Conservation (phyloP, 2,329 filamentous ascomycete species). For the Paecilomyces sp. region DNA sequence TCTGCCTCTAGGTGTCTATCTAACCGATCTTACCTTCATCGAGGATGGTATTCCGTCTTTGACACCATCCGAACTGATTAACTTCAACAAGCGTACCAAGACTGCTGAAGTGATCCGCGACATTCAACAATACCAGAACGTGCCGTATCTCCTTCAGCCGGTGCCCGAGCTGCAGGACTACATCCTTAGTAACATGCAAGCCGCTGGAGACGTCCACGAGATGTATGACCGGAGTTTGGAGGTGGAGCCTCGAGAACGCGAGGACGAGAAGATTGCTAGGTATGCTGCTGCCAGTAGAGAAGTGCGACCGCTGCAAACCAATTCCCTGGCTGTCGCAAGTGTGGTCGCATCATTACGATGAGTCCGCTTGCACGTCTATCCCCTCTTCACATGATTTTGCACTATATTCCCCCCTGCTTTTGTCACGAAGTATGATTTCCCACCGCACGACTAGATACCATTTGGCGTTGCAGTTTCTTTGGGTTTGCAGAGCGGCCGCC, state of each 20-base stretch:
- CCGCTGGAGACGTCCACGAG: slow-evolving; percentile 91
- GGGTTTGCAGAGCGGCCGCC: not conserved
- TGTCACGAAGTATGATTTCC: not conserved
- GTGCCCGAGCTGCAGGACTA: slow-evolving; percentile 94
- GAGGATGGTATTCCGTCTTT: slow-evolving; percentile 96
- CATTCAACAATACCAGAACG: slow-evolving; percentile 97
- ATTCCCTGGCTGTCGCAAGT: slow-evolving; percentile 21
- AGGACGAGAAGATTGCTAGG: slow-evolving; percentile 99
- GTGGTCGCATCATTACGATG: slow-evolving; percentile 25
- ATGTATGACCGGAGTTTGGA: slow-evolving; percentile 98
- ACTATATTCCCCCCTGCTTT: slow-evolving; percentile 6
- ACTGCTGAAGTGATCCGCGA: slow-evolving; percentile 97
- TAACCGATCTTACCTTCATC: slow-evolving; percentile 96
- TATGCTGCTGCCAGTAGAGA: slow-evolving; percentile 44
- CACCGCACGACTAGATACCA: not conserved
- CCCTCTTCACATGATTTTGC: slow-evolving; percentile 6
- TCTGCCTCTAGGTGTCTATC: slow-evolving; percentile 65
- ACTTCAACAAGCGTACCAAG: slow-evolving; percentile 97
- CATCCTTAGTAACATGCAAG: slow-evolving; percentile 92
- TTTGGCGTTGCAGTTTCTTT: not conserved
- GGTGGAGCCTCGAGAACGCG: slow-evolving; percentile 88
- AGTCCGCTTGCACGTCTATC: slow-evolving; percentile 5
- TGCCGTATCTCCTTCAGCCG: slow-evolving; percentile 84
- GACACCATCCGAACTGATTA: slow-evolving; percentile 94
- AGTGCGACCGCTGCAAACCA: slow-evolving; percentile 14